These are phyloP conservation scores for Lasiodiplodia gonubiensis DNA, from an alignment of 2,329 filamentous ascomycete genomes.

Conservation along the genomic window DNA sequence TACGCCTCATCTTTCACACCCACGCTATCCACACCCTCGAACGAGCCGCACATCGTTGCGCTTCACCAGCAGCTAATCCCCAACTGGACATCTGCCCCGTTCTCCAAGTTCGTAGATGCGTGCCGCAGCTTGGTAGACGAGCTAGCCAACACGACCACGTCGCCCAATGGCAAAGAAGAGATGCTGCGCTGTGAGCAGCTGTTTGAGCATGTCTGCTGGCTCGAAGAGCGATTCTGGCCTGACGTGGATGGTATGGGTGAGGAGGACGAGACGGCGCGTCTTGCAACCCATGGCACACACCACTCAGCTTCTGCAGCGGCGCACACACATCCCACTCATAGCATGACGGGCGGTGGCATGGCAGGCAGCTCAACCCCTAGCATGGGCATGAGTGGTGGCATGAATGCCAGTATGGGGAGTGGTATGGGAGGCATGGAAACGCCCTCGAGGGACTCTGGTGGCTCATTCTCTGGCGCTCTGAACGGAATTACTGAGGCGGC, in stretches of 20 bases:
- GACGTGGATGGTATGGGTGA: conserved; percentile 58
- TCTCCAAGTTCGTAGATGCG: conserved; percentile 57
- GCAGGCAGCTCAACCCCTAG: conserved; percentile 1
- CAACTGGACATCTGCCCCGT: conserved; percentile 58
- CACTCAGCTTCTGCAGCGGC: conserved; percentile 23
- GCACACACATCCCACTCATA: conserved; percentile 19
- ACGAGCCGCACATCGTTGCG: conserved; percentile 53
- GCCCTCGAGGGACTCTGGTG: conserved; percentile 18
- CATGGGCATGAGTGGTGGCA: conserved; percentile 30
- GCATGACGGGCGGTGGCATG: conserved; percentile 16
- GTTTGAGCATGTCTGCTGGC: conserved; percentile 55
- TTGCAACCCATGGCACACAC: conserved; percentile 15
- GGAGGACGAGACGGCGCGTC: conserved; percentile 42
- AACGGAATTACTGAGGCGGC: conserved; percentile 28
- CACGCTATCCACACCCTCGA: conserved; percentile 45
- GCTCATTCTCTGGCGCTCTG: conserved; percentile 24
- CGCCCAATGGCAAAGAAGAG: conserved; percentile 55
- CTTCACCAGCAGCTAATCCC: conserved; percentile 58
- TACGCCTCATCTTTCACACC: conserved; percentile 53
- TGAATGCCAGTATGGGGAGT: conserved; percentile 32
- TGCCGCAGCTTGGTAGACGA: conserved; percentile 56
- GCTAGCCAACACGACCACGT: conserved; percentile 54
- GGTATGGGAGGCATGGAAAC: conserved; percentile 27
- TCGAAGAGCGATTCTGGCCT: conserved; percentile 57
- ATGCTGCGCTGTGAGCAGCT: conserved; percentile 55